Percentiles rank a stretch among this genome's conserved stretches.
Conservation (phyloP, 2,329 filamentous ascomycete species). For the Fusarium devonianum region DNA sequence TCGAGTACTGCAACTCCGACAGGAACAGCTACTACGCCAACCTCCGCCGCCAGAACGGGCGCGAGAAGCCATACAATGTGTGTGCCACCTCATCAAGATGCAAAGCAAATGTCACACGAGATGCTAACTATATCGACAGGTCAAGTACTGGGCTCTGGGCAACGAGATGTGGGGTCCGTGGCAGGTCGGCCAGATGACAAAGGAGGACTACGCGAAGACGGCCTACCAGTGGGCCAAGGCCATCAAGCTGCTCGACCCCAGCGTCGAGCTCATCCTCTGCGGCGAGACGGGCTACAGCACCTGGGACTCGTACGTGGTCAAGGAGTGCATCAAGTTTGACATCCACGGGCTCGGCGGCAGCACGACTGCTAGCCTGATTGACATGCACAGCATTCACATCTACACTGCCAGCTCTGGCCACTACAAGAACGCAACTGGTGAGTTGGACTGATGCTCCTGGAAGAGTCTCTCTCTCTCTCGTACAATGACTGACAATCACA, state of each 20-base stretch:
- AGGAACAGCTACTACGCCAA: slow-evolving; percentile 83
- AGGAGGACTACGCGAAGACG: slow-evolving; percentile 73
- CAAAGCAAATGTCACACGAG: not conserved
- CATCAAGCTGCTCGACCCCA: slow-evolving; percentile 74
- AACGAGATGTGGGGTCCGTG: slow-evolving; percentile 75
- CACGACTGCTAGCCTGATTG: slow-evolving; percentile 59
- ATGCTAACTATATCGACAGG: slow-evolving; percentile 36
- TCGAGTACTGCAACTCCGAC: slow-evolving; percentile 87
- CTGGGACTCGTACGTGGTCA: slow-evolving; percentile 78
- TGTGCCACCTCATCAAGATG: not conserved
- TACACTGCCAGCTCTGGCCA: slow-evolving; percentile 70
- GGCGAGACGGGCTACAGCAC: slow-evolving; percentile 72
- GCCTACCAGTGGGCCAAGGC: slow-evolving; percentile 77
- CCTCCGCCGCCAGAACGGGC: slow-evolving; percentile 76
- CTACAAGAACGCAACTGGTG: slow-evolving; percentile 57
- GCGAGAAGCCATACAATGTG: slow-evolving; percentile 74
- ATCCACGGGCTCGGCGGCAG: slow-evolving; percentile 46
- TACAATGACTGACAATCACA: slow-evolving; percentile 7
- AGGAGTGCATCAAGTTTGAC: slow-evolving; percentile 64
- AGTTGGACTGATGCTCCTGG: not conserved
- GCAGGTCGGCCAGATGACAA: slow-evolving; percentile 73
- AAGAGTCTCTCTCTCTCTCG: no score
- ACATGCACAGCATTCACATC: slow-evolving; percentile 83
- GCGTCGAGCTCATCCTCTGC: slow-evolving; percentile 74
- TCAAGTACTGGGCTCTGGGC: slow-evolving; percentile 87